These are phyloP conservation scores for Pseudogymnoascus sp. DNA, from an alignment of 2,329 filamentous ascomycete species.

Conservation along the genomic window DNA sequence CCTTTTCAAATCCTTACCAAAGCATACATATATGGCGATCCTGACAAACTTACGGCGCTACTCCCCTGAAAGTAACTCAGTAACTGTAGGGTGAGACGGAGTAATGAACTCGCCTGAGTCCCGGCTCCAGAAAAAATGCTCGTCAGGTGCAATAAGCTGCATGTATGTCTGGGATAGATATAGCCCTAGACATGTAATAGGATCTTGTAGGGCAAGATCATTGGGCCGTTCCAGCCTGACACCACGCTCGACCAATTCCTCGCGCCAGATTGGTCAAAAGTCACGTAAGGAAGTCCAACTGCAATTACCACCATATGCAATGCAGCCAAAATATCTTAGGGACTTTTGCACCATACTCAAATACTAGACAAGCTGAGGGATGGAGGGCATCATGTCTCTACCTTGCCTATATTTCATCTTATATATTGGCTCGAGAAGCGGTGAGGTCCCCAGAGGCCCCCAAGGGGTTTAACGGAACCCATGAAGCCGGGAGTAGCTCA, in stretches of 20 bases:
- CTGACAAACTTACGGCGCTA: neutral
- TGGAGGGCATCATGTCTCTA: neutral
- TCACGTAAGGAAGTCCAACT: slow-evolving; percentile 4
- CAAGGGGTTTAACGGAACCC: neutral
- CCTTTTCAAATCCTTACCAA: neutral
- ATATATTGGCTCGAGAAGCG: slow-evolving; percentile 5
- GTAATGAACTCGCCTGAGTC: neutral
- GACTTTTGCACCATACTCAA: neutral
- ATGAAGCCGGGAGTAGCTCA: neutral
- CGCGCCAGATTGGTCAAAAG: neutral
- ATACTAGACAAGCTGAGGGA: neutral
- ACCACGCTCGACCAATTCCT: neutral
- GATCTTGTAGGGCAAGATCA: slow-evolving; percentile 1
- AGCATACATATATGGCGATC: neutral
- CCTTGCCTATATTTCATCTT: slow-evolving; percentile 8
- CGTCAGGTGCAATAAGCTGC: slow-evolving; percentile 9
- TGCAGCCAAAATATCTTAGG: neutral
- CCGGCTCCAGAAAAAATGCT: slow-evolving; percentile 3
- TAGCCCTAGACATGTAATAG: slow-evolving; percentile 5
- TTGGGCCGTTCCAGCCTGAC: slow-evolving; percentile 6
- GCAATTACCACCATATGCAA: slow-evolving; percentile 8
- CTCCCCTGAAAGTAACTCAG: neutral
- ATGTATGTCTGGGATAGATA: slow-evolving; percentile 5
- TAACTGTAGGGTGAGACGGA: neutral
- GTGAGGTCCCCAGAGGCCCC: slow-evolving; percentile 5